phyloP scores from a whole-genome alignment of 768 basidiomycete genomes.

The Mrakia hoshinonis region DNA sequence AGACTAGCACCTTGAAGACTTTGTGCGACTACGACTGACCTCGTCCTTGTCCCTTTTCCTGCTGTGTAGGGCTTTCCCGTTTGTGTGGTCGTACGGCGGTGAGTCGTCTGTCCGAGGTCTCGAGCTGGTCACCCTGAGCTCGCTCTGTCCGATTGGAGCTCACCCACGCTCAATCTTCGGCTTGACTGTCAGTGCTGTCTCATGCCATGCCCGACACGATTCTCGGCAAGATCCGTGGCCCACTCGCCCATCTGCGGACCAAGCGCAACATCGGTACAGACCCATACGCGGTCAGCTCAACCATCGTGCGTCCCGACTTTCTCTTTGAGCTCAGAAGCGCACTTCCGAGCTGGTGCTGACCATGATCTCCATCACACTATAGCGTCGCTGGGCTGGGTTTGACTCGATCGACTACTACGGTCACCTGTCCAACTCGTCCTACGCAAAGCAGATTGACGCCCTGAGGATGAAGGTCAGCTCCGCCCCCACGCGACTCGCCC shows the following conservation, averaged over 20 bases:
- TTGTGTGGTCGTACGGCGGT: conserved; percentile 9
- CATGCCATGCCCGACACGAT: neutral
- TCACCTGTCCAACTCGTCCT: conserved; percentile 12
- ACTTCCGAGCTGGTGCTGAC: no score
- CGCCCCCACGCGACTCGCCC: no score
- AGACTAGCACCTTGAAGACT: no score
- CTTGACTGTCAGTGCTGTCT: neutral
- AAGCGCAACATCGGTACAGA: neutral
- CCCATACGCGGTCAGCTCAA: neutral
- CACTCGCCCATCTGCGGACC: neutral
- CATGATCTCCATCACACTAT: no score
- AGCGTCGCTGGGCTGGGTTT: neutral
- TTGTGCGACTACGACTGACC: neutral
- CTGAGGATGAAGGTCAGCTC: conserved; percentile 13
- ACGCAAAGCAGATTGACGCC: conserved; percentile 2
- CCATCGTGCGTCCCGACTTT: neutral
- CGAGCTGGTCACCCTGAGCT: neutral
- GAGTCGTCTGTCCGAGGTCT: neutral
- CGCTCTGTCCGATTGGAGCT: neutral
- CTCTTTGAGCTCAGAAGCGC: no score
- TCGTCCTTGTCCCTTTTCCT: neutral
- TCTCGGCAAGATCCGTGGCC: neutral
- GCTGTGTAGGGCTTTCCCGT: neutral
- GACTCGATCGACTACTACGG: conserved; percentile 6
- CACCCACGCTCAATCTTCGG: neutral